phyloP scores from a whole-genome alignment of 2,329 filamentous ascomycete species.

The Fusarium sp. region DNA sequence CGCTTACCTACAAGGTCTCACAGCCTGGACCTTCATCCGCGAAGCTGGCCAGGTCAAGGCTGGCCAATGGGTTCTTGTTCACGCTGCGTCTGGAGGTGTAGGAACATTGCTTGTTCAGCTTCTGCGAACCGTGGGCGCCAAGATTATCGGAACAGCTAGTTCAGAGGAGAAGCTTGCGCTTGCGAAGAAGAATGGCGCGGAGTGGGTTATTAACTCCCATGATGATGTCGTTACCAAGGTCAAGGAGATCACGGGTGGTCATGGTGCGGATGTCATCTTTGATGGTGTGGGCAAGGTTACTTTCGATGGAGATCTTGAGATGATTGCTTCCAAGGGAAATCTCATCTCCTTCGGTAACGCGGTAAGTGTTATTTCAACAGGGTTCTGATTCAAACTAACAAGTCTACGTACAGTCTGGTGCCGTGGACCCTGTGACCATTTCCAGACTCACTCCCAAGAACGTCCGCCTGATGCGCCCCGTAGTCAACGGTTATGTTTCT shows the following conservation, averaged over 20 bases:
- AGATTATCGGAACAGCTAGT: conserved; percentile 83
- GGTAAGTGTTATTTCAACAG: conserved; percentile 56
- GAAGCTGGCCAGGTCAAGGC: conserved; percentile 81
- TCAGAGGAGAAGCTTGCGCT: conserved; percentile 78
- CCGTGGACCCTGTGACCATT: conserved; percentile 76
- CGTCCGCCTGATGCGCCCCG: conserved; percentile 80
- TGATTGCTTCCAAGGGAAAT: conserved; percentile 81
- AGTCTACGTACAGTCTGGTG: conserved; percentile 68
- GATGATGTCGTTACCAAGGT: conserved; percentile 72
- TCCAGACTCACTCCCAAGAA: conserved; percentile 78
- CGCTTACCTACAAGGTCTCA: conserved; percentile 83
- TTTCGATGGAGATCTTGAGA: conserved; percentile 82
- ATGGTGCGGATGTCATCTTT: conserved; percentile 83
- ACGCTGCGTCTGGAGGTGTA: conserved; percentile 88
- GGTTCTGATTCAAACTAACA: conserved; percentile 20
- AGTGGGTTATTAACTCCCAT: conserved; percentile 77
- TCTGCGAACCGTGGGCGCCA: conserved; percentile 77
- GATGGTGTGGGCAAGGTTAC: conserved; percentile 89
- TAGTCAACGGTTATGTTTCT: conserved; percentile 77
- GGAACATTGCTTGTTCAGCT: conserved; percentile 82
- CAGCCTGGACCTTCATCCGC: conserved; percentile 81
- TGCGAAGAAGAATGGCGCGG: conserved; percentile 78
- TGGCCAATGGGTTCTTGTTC: conserved; percentile 85
- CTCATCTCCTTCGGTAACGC: conserved; percentile 87
- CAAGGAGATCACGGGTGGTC: conserved; percentile 76